Evolutionary conservation across 2,329 filamentous ascomycete genomes (phyloP).

Genomic region (Fusarium brevicatenulatum): DNA sequence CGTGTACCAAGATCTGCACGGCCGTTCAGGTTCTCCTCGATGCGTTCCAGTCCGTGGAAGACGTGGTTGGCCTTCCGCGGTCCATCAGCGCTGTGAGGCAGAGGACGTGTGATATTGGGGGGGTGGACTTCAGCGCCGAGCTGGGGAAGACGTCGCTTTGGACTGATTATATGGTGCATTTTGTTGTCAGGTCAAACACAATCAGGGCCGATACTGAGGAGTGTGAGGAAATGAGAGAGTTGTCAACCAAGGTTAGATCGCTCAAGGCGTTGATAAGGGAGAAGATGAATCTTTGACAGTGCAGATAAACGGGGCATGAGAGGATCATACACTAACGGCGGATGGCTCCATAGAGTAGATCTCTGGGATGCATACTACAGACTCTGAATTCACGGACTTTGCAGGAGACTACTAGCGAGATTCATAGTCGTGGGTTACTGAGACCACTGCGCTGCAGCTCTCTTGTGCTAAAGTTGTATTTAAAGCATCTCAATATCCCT

Average conservation of each 20-base stretch:
- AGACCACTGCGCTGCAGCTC: too few species aligned
- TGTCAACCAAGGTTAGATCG: not conserved
- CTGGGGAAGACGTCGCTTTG: not conserved
- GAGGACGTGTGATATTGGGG: not conserved
- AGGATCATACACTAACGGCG: too few species aligned
- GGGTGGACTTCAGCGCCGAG: not conserved
- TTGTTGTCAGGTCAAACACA: not conserved
- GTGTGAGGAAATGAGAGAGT: not conserved
- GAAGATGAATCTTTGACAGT: not conserved
- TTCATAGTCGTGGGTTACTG: too few species aligned
- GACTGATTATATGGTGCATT: not conserved
- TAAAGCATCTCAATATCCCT: too few species aligned
- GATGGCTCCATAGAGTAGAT: not conserved
- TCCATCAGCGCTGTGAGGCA: not conserved
- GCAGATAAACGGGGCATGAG: too few species aligned
- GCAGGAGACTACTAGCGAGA: too few species aligned
- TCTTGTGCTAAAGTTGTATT: too few species aligned
- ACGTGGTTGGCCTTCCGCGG: not conserved
- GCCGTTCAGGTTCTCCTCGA: not conserved
- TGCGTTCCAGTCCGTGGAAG: conserved; percentile 2
- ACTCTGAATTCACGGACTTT: not conserved
- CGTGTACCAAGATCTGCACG: conserved; percentile 6
- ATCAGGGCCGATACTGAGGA: not conserved
- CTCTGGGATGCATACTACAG: not conserved
- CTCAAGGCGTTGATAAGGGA: not conserved